Conservation (phyloP, 1,284 basidiomycete genomes). For the Cryptococcus hybrid region DNA sequence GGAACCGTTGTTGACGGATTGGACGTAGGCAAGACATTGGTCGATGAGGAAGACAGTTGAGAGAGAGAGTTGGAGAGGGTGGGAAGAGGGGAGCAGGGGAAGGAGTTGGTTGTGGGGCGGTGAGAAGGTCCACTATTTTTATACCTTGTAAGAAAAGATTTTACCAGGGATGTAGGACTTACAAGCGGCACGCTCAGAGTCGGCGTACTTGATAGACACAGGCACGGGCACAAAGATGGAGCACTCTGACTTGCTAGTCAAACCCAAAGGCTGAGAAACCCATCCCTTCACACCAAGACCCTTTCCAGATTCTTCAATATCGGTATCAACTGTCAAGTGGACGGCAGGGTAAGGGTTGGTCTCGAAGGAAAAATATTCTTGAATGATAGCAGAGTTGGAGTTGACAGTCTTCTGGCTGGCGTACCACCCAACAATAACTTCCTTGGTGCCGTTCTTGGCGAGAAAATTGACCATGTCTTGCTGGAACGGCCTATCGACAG, state of each 20-base stretch:
- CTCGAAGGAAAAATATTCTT: constrained; percentile 97
- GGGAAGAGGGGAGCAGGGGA: too few species aligned
- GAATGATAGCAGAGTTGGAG: constrained; percentile 95
- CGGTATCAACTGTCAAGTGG: constrained; percentile 88
- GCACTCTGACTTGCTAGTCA: constrained; percentile 85
- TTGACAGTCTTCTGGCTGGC: constrained; percentile 76
- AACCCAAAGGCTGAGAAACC: constrained; percentile 64
- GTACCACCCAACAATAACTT: constrained; percentile 58
- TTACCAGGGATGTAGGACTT: constrained; percentile 48
- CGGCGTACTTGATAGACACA: constrained; percentile 74
- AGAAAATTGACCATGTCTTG: constrained; percentile 86
- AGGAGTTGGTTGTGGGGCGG: too few species aligned
- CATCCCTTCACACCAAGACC: constrained; percentile 83
- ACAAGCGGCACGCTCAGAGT: constrained; percentile 81
- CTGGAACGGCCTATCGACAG: constrained; percentile 96
- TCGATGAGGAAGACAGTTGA: constrained; percentile 52
- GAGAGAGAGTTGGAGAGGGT: constrained; percentile 42
- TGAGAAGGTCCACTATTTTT: constrained; percentile 69
- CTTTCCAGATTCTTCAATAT: constrained; percentile 60
- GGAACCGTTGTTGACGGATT: constrained; percentile 74
- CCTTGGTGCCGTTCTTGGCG: constrained; percentile 45
- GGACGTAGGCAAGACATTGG: constrained; percentile 79
- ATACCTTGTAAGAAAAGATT: background rate
- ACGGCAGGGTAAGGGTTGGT: constrained; percentile 85
- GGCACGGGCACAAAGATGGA: constrained; percentile 87